Conservation (phyloP, 768 basidiomycete species). For the Ramaria sp. region DNA sequence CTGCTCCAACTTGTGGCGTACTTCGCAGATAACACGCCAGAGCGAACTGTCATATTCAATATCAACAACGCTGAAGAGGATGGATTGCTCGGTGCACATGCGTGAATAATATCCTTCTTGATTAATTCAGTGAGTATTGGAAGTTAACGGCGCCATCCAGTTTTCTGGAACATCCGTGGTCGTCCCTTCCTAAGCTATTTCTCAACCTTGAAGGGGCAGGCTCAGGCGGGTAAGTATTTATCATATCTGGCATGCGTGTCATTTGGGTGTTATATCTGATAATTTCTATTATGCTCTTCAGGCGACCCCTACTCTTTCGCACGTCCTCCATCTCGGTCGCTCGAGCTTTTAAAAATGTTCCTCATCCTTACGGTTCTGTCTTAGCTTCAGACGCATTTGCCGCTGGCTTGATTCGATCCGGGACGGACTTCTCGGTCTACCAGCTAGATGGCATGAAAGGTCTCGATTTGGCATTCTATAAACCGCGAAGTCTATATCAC, state of each 20-base stretch:
- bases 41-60: constrained; percentile 65
- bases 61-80: constrained; percentile 84
- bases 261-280: background rate
- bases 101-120: constrained; percentile 25
- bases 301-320: constrained; percentile 70
- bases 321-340: constrained; percentile 50
- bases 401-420: constrained; percentile 52
- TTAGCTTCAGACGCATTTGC: constrained; percentile 61
- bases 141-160: constrained; percentile 21
- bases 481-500: constrained; percentile 64
- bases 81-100: constrained; percentile 60
- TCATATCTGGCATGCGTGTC: too few relatives aligned
- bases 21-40: constrained; percentile 32
- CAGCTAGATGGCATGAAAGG: constrained; percentile 46
- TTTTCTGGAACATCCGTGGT: constrained; percentile 69
- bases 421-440: constrained; percentile 69
- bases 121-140: background rate
- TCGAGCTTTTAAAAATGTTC: constrained; percentile 41
- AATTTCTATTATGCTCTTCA: constrained; percentile 17
- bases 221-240: constrained; percentile 50
- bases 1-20: constrained; percentile 55
- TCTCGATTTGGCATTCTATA: constrained; percentile 73
- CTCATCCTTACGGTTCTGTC: constrained; percentile 65
- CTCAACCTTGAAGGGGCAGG: constrained; percentile 79
- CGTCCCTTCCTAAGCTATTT: constrained; percentile 52